phyloP scores from a whole-genome alignment of 192 early-diverging fungal species.

The Pilobolus umbonatus region DNA sequence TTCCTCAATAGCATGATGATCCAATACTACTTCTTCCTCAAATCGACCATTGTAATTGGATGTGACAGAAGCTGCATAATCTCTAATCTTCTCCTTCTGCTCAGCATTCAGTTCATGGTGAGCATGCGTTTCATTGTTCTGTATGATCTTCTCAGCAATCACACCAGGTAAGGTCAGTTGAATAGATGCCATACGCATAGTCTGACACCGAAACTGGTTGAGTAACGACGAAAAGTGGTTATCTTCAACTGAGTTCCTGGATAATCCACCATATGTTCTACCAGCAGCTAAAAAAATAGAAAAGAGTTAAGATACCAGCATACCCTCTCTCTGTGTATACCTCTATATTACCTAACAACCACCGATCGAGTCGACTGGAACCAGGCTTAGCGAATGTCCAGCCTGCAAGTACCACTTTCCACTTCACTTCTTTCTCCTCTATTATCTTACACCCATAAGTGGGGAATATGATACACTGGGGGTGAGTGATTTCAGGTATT shows the following conservation, averaged over 20 bases:
- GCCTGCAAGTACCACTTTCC: slow-evolving; percentile 22
- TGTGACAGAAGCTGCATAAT: slow-evolving; percentile 12
- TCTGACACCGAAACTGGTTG: slow-evolving; percentile 22
- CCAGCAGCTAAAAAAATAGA: slow-evolving; percentile 15
- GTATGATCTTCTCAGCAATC: slow-evolving; percentile 8
- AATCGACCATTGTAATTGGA: slow-evolving; percentile 26
- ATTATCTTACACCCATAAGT: slow-evolving; percentile 21
- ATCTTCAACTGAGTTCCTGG: slow-evolving; percentile 12
- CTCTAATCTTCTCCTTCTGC: slow-evolving; percentile 8
- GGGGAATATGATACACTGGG: slow-evolving; percentile 31
- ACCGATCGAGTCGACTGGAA: slow-evolving; percentile 14
- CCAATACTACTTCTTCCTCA: slow-evolving; percentile 10
- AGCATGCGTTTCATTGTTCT: background rate
- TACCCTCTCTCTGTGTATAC: background rate
- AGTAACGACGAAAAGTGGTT: slow-evolving; percentile 22
- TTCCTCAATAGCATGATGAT: slow-evolving; percentile 22
- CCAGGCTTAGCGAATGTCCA: slow-evolving; percentile 28
- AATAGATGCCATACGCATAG: slow-evolving; percentile 19
- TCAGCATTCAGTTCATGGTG: background rate
- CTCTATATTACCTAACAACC: slow-evolving; percentile 18
- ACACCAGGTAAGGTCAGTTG: slow-evolving; percentile 7
- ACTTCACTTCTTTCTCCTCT: slow-evolving; percentile 2
- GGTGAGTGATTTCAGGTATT: slow-evolving; percentile 5
- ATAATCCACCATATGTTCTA: slow-evolving; percentile 22
- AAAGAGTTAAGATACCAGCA: background rate